A percentile compares a stretch with the other conserved stretches of the same genome.
These are phyloP conservation scores for Paramecium primaurelia DNA, from an alignment of 73 alveolate genomes.

Conservation along the genomic window DNA sequence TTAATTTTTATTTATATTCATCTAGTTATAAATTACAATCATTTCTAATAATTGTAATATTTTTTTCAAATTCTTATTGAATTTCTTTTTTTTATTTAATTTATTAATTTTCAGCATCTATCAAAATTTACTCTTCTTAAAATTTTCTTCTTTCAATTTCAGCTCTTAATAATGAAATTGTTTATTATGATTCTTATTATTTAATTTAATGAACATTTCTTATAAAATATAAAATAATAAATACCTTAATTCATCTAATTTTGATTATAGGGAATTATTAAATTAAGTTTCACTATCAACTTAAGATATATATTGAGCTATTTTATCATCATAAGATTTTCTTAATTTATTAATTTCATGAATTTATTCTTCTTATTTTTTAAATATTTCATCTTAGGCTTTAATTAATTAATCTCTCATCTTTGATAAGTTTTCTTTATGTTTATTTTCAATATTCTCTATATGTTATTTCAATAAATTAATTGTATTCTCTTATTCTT, in stretches of 20 bases:
- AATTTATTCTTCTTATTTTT: background rate
- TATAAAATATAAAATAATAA: background rate
- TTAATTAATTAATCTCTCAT: slow-evolving; percentile 37
- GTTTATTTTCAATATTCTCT: background rate
- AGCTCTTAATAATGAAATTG: background rate
- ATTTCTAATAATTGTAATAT: background rate
- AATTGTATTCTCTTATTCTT: slow-evolving; percentile 20
- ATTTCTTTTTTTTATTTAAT: background rate
- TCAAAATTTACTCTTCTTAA: background rate
- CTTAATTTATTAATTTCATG: background rate
- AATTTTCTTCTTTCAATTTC: slow-evolving; percentile 35
- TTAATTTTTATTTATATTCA: background rate
- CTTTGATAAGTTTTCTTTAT: slow-evolving; percentile 21
- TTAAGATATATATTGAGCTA: background rate
- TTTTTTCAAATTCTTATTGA: background rate
- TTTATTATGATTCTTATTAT: background rate
- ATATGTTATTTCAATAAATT: slow-evolving; percentile 21
- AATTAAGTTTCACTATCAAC: slow-evolving; percentile 6
- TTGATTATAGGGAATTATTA: background rate
- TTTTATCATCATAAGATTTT: slow-evolving; percentile 1
- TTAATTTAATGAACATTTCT: slow-evolving; percentile 10
- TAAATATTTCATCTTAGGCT: background rate
- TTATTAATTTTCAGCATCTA: background rate
- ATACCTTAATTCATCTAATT: slow-evolving; percentile 19
- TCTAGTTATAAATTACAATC: background rate